Percentiles rank a stretch among this genome's conserved stretches.
These are phyloP conservation scores for Phytopythium oedochilum DNA, from an alignment of 352 stramenopile genomes.

Conservation along the genomic window DNA sequence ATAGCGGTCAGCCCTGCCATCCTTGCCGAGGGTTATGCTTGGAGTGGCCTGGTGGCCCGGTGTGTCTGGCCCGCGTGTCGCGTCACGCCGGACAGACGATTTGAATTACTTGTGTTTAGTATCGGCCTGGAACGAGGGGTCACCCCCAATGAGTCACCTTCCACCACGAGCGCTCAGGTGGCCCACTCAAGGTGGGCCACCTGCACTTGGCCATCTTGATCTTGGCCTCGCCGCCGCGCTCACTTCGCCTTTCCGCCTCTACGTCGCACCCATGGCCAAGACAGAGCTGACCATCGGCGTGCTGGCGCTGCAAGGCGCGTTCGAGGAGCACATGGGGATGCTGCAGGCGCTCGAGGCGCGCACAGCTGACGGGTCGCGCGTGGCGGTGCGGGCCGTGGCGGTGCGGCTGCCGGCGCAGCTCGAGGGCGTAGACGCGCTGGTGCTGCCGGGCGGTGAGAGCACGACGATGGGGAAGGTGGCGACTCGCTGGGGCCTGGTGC, in stretches of 20 bases:
- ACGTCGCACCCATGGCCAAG: neutral
- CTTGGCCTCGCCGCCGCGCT: neutral
- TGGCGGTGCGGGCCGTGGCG: conserved; percentile 54
- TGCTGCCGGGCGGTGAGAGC: conserved; percentile 94
- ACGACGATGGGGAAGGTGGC: conserved; percentile 94
- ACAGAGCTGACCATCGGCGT: conserved; percentile 68
- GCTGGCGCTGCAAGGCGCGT: conserved; percentile 88
- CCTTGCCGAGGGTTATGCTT: no score
- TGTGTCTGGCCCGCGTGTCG: no score
- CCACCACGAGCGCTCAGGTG: neutral
- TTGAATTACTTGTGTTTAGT: neutral
- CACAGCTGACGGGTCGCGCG: conserved; percentile 13
- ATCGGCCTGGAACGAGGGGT: neutral
- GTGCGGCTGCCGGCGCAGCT: conserved; percentile 83
- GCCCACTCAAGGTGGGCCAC: neutral
- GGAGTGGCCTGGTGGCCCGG: no score
- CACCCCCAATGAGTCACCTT: neutral
- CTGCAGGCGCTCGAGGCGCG: conserved; percentile 42
- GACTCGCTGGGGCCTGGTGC: conserved; percentile 65
- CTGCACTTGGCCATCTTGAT: neutral
- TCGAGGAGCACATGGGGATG: conserved; percentile 89
- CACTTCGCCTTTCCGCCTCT: neutral
- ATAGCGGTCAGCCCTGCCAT: no score
- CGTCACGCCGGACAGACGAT: neutral
- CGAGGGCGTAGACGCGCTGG: conserved; percentile 83